Percentiles rank a stretch among this genome's conserved stretches.
phyloP scores from a whole-genome alignment of 179 eudicot genomes.

The Vitellaria paradoxa region DNA sequence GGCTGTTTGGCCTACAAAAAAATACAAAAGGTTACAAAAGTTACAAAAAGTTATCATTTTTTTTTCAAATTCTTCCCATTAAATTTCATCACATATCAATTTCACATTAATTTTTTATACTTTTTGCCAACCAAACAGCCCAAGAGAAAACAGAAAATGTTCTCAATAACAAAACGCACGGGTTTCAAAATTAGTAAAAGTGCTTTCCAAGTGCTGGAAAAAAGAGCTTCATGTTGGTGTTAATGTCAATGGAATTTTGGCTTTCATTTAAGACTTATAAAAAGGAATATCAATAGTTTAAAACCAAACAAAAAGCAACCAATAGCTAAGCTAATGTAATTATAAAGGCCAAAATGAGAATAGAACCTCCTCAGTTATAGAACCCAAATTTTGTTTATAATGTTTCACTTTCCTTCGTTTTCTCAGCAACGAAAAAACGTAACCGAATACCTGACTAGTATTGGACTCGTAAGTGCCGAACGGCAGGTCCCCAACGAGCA shows the following conservation, averaged over 20 bases:
- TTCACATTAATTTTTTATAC: too few relatives aligned
- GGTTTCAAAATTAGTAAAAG: neutral
- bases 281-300: neutral
- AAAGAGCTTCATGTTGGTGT: neutral
- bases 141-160: neutral
- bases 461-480: slow-evolving; percentile 82
- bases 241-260: neutral
- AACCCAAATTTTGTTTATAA: neutral
- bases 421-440: neutral
- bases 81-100: too few relatives aligned
- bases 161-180: neutral
- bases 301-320: neutral
- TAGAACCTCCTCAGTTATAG: neutral
- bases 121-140: too few relatives aligned
- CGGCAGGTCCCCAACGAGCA: slow-evolving; percentile 84
- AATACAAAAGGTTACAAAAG: too few relatives aligned
- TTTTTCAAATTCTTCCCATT: too few relatives aligned
- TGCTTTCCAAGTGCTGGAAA: neutral
- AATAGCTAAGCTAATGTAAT: neutral
- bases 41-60: too few relatives aligned
- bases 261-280: neutral
- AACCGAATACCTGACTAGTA: slow-evolving; percentile 49
- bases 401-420: neutral
- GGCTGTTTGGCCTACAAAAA: too few relatives aligned
- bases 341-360: neutral